Conservation (phyloP, 148 eudicot species). For the Limonium bicolor region DNA sequence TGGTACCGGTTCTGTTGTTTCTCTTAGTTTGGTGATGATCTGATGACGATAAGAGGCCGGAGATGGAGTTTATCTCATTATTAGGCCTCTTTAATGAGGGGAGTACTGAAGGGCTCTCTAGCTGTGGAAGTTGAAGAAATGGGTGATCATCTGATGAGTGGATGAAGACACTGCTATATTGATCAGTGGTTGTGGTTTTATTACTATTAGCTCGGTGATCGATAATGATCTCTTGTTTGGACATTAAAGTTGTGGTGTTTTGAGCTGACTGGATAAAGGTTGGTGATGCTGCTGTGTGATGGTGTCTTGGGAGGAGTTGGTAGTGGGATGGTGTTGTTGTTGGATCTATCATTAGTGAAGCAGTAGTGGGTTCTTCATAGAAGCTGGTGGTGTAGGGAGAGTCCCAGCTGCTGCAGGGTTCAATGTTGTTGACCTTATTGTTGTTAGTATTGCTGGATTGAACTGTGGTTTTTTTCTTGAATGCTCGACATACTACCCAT, state of each 20-base stretch:
- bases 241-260: slow-evolving; percentile 17
- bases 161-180: no score
- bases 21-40: slow-evolving; percentile 9
- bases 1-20: no score
- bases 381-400: slow-evolving; percentile 15
- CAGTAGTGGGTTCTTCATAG: slow-evolving; percentile 17
- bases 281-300: slow-evolving; percentile 4
- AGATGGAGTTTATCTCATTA: slow-evolving; percentile 19
- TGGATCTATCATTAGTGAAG: slow-evolving; percentile 28
- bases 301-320: slow-evolving; percentile 20
- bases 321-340: slow-evolving; percentile 7
- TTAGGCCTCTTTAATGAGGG: slow-evolving; percentile 29
- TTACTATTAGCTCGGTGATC: slow-evolving; percentile 7
- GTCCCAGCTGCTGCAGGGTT: slow-evolving; percentile 17
- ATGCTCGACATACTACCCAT: slow-evolving; percentile 41
- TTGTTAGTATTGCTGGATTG: slow-evolving; percentile 14
- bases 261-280: slow-evolving; percentile 3
- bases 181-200: neutral
- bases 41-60: slow-evolving; percentile 25
- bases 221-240: slow-evolving; percentile 68
- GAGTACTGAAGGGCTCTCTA: slow-evolving; percentile 56
- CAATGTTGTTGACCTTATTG: slow-evolving; percentile 14
- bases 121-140: slow-evolving; percentile 71
- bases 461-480: slow-evolving; percentile 26
- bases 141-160: slow-evolving; percentile 23